Conservation (phyloP, 257 asterid species). For the Nicotiana paniculata region DNA sequence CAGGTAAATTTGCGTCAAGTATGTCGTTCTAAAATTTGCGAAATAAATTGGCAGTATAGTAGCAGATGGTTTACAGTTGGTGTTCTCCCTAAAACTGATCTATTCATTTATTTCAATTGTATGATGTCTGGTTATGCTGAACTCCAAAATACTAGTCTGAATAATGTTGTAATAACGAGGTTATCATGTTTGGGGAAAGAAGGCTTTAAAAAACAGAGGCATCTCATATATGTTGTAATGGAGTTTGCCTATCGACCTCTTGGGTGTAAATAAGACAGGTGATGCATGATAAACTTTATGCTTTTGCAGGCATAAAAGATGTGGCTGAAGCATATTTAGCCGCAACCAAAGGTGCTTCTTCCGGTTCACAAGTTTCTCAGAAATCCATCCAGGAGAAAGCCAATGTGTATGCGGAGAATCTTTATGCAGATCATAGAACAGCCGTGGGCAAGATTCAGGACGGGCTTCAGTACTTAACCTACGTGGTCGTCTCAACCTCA, state of each 20-base stretch:
- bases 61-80: not conserved
- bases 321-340: slow-evolving; percentile 72
- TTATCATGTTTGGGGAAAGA: not conserved
- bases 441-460: slow-evolving; percentile 77
- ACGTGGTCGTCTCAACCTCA: slow-evolving; percentile 59
- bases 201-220: not conserved
- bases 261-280: not conserved
- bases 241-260: not conserved
- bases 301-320: slow-evolving; percentile 68
- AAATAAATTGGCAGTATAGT: not conserved
- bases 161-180: not conserved
- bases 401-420: slow-evolving; percentile 39
- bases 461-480: slow-evolving; percentile 64
- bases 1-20: slow-evolving; percentile 43
- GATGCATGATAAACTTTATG: not conserved
- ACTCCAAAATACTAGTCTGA: not conserved
- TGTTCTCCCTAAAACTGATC: not conserved
- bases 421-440: slow-evolving; percentile 49
- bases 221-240: not conserved
- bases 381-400: slow-evolving; percentile 67
- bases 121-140: not conserved
- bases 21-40: not conserved
- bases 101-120: not conserved
- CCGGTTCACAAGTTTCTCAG: slow-evolving; percentile 38
- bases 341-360: slow-evolving; percentile 48